These are phyloP conservation scores for Pharnaceum exiguum DNA, from an alignment of 148 eudicot genomes.

Conservation along the genomic window DNA sequence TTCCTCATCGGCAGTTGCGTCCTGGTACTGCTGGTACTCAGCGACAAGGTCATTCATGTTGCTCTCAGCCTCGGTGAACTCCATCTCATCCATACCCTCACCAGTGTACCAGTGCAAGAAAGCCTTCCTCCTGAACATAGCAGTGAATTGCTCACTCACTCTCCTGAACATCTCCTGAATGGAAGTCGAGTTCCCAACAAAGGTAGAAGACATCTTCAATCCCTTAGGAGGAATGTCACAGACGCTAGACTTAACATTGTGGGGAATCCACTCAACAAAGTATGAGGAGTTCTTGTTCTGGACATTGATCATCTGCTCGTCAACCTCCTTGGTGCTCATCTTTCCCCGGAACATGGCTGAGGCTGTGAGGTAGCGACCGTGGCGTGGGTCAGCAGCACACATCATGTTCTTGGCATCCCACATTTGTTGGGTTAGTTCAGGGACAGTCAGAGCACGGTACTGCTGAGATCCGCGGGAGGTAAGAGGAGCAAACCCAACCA, in stretches of 20 bases:
- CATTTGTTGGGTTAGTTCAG: constrained; percentile 78
- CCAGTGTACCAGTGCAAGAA: constrained; percentile 93
- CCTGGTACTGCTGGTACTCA: constrained; percentile 86
- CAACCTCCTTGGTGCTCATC: constrained; percentile 71
- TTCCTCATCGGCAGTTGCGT: constrained; percentile 76
- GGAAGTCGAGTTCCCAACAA: constrained; percentile 70
- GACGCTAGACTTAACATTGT: constrained; percentile 76
- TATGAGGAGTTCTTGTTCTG: constrained; percentile 76
- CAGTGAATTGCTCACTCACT: constrained; percentile 82
- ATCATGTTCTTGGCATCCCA: constrained; percentile 87
- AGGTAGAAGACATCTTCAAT: constrained; percentile 69
- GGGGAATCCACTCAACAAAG: constrained; percentile 82
- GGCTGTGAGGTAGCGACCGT: constrained; percentile 75
- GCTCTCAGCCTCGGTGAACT: constrained; percentile 87
- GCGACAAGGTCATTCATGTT: constrained; percentile 81
- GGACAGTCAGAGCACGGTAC: constrained; percentile 72
- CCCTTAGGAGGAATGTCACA: constrained; percentile 81
- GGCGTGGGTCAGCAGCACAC: constrained; percentile 83
- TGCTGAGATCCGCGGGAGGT: constrained; percentile 79
- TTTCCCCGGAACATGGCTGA: constrained; percentile 77
- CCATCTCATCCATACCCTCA: constrained; percentile 94
- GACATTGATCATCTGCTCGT: constrained; percentile 65
- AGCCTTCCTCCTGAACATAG: constrained; percentile 82
- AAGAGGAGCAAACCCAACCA: constrained; percentile 71
- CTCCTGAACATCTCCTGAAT: constrained; percentile 78